phyloP scores from a whole-genome alignment of 768 basidiomycete genomes.

The Termitomyces sp. region DNA sequence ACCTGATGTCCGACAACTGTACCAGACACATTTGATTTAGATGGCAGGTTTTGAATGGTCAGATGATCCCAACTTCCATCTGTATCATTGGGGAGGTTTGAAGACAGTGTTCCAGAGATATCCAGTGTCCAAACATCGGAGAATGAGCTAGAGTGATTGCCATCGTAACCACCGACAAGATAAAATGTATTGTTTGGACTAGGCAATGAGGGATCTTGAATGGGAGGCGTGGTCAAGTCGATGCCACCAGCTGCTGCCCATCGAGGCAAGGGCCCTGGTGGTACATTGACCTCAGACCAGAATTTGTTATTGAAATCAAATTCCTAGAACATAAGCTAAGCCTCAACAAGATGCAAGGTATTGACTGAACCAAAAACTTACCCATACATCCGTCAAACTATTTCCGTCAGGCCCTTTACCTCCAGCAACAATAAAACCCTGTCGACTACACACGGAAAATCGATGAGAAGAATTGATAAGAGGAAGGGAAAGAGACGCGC shows the following conservation, averaged over 20 bases:
- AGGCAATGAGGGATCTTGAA: conserved; percentile 37
- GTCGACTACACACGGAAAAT: conserved; percentile 47
- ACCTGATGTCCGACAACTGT: conserved; percentile 50
- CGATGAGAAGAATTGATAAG: conserved; percentile 8
- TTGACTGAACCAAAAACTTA: conserved; percentile 25
- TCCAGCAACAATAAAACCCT: conserved; percentile 69
- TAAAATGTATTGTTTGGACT: conserved; percentile 71
- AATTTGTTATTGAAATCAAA: conserved; percentile 74
- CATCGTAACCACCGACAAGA: conserved; percentile 66
- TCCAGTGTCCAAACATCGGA: conserved; percentile 70
- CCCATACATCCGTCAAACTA: conserved; percentile 71
- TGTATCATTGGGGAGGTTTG: conserved; percentile 51
- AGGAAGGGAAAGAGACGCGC: conserved; percentile 23
- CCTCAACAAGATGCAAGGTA: background rate
- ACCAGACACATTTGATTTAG: conserved; percentile 48
- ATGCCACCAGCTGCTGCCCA: conserved; percentile 76
- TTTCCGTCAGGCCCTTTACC: conserved; percentile 53
- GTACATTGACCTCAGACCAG: conserved; percentile 59
- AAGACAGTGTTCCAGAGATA: conserved; percentile 65
- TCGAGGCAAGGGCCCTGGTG: conserved; percentile 53
- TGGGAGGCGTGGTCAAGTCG: conserved; percentile 45
- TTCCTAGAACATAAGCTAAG: conserved; percentile 41
- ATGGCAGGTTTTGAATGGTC: conserved; percentile 32
- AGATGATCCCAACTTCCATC: conserved; percentile 58
- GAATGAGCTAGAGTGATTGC: conserved; percentile 36